Evolutionary conservation across 306 rosid species (phyloP), one percentile per base, ranked within the genome.

Genomic region (Amphicarpaea edgeworthii): DNA sequence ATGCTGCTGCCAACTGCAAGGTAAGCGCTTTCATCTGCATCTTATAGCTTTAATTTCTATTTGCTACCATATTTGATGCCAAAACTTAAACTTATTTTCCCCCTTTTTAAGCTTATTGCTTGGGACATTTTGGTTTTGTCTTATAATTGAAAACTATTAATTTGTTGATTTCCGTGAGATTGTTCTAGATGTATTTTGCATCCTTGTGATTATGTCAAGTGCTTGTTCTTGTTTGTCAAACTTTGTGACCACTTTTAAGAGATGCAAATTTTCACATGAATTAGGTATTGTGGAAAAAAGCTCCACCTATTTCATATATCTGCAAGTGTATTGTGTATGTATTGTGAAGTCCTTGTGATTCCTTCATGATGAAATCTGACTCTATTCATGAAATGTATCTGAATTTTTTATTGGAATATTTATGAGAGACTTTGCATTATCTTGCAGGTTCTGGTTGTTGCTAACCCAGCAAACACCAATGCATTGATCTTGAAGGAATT

Each of bases 381-480:
- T 30, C 7, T 2, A 28, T 28, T 28, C 32, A 3, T 28, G 32
- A 28, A 28, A 28, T 28, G 4, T 28, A 5, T 28, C 61, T 49
- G 8, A 1, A 3, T 49, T 38, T 51, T 1, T 68, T 51, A 5
- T 12, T 6, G 1, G 12, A 8, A 37, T 45, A 68, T 45, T 28
- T 59, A 40, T 50, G 43, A 4, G 38, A 3, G 38, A 54, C n/a
- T 68, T 45, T 34, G 21, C 80, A 21, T 70, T 77, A 34, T 80
- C 62, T 54, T 86, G 83, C 91, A 96, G 98, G 99, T 96, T 73
- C 64, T 96, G 84, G 99, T 96, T 77, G 98, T 96, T 82, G 99
- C 99, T 63, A 95, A 95, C 83, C 99, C 99, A 34, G 99, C 99
- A 62, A 95, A 95, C 81, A 95, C 99, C 65, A 95, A 95, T 70